Conservation (phyloP, 2,329 filamentous ascomycete species). For the Nemania diffusa region DNA sequence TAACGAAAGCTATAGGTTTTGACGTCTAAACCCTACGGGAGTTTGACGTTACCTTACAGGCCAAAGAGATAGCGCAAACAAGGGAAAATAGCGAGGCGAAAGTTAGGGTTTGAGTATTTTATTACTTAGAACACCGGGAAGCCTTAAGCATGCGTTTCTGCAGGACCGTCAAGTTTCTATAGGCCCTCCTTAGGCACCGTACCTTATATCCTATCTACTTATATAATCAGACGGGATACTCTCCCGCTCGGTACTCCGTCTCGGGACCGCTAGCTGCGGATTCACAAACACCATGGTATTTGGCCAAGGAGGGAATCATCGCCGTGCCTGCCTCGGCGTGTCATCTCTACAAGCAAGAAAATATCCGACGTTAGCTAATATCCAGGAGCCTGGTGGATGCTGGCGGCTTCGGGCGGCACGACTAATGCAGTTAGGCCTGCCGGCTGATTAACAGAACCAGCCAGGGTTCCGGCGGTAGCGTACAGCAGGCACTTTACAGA, state of each 20-base stretch:
- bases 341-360: constrained; percentile 42
- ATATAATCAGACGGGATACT: constrained; percentile 8
- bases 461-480: constrained; percentile 18
- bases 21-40: not conserved
- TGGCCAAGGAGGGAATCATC: constrained; percentile 45
- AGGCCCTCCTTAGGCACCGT: not conserved
- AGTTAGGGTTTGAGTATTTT: constrained; percentile 5
- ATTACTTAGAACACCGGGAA: not conserved
- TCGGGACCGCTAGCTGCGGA: constrained; percentile 11
- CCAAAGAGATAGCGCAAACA: constrained; percentile 10
- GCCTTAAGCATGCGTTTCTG: not conserved
- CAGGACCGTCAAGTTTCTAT: not conserved
- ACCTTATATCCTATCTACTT: not conserved
- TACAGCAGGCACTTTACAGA: not conserved
- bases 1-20: not conserved
- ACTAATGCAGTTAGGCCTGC: constrained; percentile 40
- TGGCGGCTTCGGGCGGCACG: constrained; percentile 39
- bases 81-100: constrained; percentile 4
- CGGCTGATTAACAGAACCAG: constrained; percentile 34
- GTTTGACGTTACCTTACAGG: not conserved
- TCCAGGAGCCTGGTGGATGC: constrained; percentile 39
- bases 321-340: constrained; percentile 46
- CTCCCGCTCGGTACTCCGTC: constrained; percentile 20
- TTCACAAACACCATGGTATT: constrained; percentile 17
- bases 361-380: constrained; percentile 41